Evolutionary conservation across 768 basidiomycete species (phyloP).

Genomic region (Daedaleopsis nitida): DNA sequence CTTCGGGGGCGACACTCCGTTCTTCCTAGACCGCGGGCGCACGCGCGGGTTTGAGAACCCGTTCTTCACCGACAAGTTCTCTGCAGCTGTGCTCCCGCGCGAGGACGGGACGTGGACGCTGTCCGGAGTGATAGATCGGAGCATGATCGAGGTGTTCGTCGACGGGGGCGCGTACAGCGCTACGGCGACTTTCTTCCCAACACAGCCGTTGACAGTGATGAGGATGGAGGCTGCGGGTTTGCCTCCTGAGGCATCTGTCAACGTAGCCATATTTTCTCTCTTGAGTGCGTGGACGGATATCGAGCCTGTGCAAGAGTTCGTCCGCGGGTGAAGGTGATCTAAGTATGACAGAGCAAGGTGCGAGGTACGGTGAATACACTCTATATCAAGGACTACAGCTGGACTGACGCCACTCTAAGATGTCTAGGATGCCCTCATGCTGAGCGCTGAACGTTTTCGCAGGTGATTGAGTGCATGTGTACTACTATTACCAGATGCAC

Average conservation of each 20-base stretch:
- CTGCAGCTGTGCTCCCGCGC: constrained; percentile 1
- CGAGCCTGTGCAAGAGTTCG: background rate
- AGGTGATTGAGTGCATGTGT: no score
- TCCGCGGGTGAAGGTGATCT: background rate
- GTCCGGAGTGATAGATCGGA: constrained; percentile 12
- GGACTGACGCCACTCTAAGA: no score
- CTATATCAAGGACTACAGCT: no score
- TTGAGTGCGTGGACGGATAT: constrained; percentile 5
- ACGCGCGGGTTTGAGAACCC: constrained; percentile 9
- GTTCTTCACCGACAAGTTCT: constrained; percentile 14
- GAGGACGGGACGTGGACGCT: constrained; percentile 16
- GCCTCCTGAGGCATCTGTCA: constrained; percentile 3
- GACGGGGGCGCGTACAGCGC: constrained; percentile 12
- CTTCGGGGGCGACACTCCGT: constrained; percentile 10
- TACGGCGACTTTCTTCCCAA: constrained; percentile 13
- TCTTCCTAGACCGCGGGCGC: constrained; percentile 13
- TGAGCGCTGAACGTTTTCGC: no score
- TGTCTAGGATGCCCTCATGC: no score
- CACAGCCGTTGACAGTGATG: constrained; percentile 13
- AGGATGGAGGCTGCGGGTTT: background rate
- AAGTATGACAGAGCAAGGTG: background rate
- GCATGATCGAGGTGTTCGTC: constrained; percentile 15
- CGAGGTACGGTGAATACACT: no score
- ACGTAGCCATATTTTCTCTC: constrained; percentile 9
- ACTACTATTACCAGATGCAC: no score